Evolutionary conservation across 2,329 filamentous ascomycete species (phyloP), one percentile per base, ranked within the genome.

Genomic region (Xylaria sp.): DNA sequence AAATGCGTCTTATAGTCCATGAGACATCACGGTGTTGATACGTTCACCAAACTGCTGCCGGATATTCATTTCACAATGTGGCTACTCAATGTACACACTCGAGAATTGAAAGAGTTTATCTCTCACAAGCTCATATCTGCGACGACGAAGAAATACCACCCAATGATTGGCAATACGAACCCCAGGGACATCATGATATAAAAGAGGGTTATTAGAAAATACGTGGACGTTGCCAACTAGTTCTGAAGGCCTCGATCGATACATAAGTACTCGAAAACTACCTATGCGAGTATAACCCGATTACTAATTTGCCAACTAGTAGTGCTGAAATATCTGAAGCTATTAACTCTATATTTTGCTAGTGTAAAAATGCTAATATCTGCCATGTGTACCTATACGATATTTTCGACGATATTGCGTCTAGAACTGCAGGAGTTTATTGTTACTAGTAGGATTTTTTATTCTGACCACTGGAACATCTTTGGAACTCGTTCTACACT

Each of bases 381-480:
- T 77, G 75, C 61, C 76, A 74, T 12, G 72, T 67, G 0, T 76
- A 75, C 41, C 68, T 77, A 1, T 20, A 45, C 59, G 52, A 72
- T 50, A 41, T 55, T 68, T 12, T 50, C 48, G 23, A 66, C 5
- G 12, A 64, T 7, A 55, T 60, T n/a, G 36, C 53, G 34, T 36
- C 36, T 75, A 70, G 72, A 73, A 41, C 43, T 73, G 3, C 72
- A 74, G n/a, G 72, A 75, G 25, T 48, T 74, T 15, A 71, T 76
- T 23, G 74, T 75, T 18, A 72, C 76, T 3, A 13, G 39, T 0
- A 53, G 67, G 10, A 62, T 76, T 23, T 77, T 76, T 46, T 76
- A 71, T 50, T 63, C 71, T 9, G 30, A 10, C 2, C 30, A 63
- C 20, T 76, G 74, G 75, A 25, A 56, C 0, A 0, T 13, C 2